phyloP scores from a whole-genome alignment of 2,329 filamentous ascomycete species.

The Westerdykella aurantiaca region DNA sequence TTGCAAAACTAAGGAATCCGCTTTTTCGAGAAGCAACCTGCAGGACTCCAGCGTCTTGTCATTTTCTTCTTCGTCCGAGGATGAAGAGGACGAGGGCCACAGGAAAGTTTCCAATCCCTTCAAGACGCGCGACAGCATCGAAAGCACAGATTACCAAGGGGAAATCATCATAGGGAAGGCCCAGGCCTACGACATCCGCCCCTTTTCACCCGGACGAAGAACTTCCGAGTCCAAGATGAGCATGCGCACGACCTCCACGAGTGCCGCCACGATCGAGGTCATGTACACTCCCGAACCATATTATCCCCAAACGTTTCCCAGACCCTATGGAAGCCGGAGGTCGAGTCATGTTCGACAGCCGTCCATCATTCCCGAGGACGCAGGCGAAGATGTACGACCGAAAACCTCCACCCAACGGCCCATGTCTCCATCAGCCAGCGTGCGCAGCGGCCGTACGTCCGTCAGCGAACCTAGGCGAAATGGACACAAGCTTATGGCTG shows the following conservation, averaged over 20 bases:
- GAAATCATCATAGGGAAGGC: conserved; percentile 36
- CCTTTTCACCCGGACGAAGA: conserved; percentile 12
- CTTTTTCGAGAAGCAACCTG: conserved; percentile 29
- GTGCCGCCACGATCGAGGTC: conserved; percentile 36
- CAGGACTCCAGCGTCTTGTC: conserved; percentile 37
- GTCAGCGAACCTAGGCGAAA: conserved; percentile 28
- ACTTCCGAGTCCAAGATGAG: conserved; percentile 30
- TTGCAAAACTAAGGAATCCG: conserved; percentile 30
- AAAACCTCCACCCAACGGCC: conserved; percentile 19
- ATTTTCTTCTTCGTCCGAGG: conserved; percentile 37
- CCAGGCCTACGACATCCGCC: conserved; percentile 32
- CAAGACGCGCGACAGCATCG: conserved; percentile 30
- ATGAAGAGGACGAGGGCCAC: conserved; percentile 19
- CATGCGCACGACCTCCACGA: conserved; percentile 30
- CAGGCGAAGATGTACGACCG: conserved; percentile 20
- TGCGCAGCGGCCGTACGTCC: conserved; percentile 28
- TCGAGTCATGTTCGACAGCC: conserved; percentile 33
- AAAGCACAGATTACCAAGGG: conserved; percentile 27
- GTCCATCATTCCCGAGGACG: conserved; percentile 35
- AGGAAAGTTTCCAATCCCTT: conserved; percentile 9
- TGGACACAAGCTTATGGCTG: conserved; percentile 40
- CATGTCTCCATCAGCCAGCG: conserved; percentile 24
- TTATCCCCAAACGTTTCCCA: conserved; percentile 14
- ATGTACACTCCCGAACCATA: conserved; percentile 34
- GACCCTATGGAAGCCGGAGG: conserved; percentile 17